Base-by-base conservation (phyloP, 768 basidiomycete genomes). In the Tulasnella sp. region DNA sequence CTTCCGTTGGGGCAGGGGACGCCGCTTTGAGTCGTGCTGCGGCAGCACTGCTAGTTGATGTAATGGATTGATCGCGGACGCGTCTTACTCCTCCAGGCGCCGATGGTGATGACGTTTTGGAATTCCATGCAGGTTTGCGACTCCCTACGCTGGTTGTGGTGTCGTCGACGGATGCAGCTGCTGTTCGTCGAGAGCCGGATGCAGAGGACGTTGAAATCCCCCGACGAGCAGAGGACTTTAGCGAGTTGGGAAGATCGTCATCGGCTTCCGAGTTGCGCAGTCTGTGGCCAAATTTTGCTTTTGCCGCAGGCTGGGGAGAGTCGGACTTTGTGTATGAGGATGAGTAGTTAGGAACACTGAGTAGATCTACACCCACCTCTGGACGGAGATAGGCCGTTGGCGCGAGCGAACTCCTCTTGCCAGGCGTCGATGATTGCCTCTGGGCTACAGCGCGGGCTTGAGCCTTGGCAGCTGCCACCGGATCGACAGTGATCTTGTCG, bases 271-370 rank as follows among this genome's bases (percentile, higher is more conserved):
- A 87, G 31, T 91, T 89, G 67, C 96, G 85, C 45, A 96, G 85
- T 22, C 96, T 89, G 54, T 90, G 89, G 29, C 94, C 96, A 83
- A 97, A 97, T 83, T 97, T 97, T 77, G 95, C 96, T 80, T 95
- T 93, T 22, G 93, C 93, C 72, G 91, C 92, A 9, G 93, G 93
- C 83, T 93, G 91, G 72, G n/a, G n/a, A n/a, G 19, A 69, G 74
- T 36, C 52, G 75, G 72, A 52, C 71, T n/a, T 70, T 29, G 70
- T 12, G 69, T 4, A 54, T 75, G 75, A 39, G 72, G 75, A 74
- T 78, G 77, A 15, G 79, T 77, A 34, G 77, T 70, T n/a, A 79
- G 58, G 58, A 64, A 64, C 22, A 38, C 69, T 42, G 36, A 70
- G 80, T 19, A 71, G 70, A 15, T 31, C 75, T 54, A 76, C 29